Evolutionary conservation across 495 filamentous ascomycete genomes (phyloP).

Genomic region (Friedmanniomyces endolithicus): DNA sequence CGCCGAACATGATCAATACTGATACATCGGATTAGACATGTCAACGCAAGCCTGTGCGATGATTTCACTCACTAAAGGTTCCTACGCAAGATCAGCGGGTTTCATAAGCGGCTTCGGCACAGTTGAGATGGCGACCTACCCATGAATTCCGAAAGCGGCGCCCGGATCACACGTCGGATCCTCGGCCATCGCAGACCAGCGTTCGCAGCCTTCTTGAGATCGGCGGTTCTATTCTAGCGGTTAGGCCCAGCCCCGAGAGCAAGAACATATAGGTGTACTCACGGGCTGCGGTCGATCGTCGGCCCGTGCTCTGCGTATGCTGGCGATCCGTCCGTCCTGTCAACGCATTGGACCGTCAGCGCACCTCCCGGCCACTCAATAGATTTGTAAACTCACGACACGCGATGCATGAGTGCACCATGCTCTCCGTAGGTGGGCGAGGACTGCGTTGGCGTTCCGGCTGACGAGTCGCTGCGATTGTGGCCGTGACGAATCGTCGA

Average conservation of each 20-base stretch:
- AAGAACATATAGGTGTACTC: neutral
- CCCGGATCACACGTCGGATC: constrained; percentile 36
- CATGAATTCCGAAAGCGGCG: constrained; percentile 52
- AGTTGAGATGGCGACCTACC: constrained; percentile 35
- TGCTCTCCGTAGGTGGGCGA: neutral
- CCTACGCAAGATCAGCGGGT: neutral
- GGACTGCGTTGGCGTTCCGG: neutral
- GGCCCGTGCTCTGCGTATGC: constrained; percentile 14
- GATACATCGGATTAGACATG: too few species aligned
- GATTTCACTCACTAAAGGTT: neutral
- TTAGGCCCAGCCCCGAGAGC: neutral
- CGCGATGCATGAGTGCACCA: neutral
- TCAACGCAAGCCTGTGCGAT: neutral
- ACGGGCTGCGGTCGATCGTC: constrained; percentile 14
- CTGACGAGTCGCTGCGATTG: neutral
- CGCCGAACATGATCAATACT: constrained; percentile 50
- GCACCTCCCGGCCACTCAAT: neutral
- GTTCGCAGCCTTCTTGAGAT: constrained; percentile 16
- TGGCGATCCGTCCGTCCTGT: neutral
- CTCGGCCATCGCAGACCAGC: constrained; percentile 37
- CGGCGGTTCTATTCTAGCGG: constrained; percentile 1
- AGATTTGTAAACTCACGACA: neutral
- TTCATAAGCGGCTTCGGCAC: neutral
- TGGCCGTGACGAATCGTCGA: neutral
- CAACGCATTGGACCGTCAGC: neutral